These are phyloP conservation scores for Paratrypanosoma confusum DNA, from an alignment of 208 protist species.

Conservation along the genomic window DNA sequence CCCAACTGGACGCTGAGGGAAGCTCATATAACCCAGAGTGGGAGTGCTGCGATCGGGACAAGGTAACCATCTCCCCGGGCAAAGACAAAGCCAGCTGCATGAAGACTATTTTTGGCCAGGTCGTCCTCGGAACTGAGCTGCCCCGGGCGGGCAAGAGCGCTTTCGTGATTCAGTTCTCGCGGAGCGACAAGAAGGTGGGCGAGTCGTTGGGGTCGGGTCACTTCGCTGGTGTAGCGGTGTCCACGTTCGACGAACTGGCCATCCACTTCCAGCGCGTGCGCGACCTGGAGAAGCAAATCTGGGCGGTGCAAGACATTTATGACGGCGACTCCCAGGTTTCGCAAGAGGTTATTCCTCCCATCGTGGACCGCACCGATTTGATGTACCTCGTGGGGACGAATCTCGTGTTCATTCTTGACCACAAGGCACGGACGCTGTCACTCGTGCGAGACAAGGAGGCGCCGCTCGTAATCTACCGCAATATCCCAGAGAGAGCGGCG, in stretches of 20 bases:
- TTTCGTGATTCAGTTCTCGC: constrained; percentile 69
- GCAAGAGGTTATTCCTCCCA: constrained; percentile 46
- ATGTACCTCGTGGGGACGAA: constrained; percentile 60
- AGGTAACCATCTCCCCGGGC: constrained; percentile 47
- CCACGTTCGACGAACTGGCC: constrained; percentile 31
- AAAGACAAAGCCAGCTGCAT: constrained; percentile 48
- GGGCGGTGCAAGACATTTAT: constrained; percentile 84
- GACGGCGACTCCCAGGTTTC: constrained; percentile 73
- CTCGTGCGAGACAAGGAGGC: constrained; percentile 67
- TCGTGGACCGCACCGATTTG: constrained; percentile 14
- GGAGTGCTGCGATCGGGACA: constrained; percentile 33
- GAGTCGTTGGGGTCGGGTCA: constrained; percentile 70
- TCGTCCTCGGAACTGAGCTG: constrained; percentile 60
- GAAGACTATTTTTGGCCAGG: constrained; percentile 39
- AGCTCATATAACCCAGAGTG: constrained; percentile 43
- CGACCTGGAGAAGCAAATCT: constrained; percentile 25
- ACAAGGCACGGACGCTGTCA: constrained; percentile 53
- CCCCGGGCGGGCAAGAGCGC: constrained; percentile 45
- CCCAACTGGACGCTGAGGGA: too few species aligned
- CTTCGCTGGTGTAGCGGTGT: constrained; percentile 70
- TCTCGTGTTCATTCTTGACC: constrained; percentile 76
- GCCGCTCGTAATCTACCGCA: constrained; percentile 58
- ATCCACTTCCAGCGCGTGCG: constrained; percentile 53
- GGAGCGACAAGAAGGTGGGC: constrained; percentile 34
- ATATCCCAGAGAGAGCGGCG: constrained; percentile 36